Evolutionary conservation across 2,329 filamentous ascomycete genomes (phyloP), one percentile per base, ranked within the genome.

Genomic region (Salinomyces thailandicus): DNA sequence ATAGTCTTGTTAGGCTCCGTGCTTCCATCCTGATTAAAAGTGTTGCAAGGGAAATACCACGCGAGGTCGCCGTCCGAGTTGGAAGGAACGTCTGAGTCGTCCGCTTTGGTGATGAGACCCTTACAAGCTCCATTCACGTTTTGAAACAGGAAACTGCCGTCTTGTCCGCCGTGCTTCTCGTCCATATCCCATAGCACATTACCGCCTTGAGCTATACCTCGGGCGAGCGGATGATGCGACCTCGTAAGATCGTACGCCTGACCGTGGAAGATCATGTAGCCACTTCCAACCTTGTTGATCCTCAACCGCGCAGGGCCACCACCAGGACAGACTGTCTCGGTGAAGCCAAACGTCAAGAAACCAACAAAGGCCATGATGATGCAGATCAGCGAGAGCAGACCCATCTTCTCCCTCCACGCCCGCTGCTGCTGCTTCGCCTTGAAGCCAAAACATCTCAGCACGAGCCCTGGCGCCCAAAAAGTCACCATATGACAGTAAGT

Each of bases 61-160:
- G 81, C 91, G 43, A 98, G 64, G 39, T 93, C 78, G 5, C 74
- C 77, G 35, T 79, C 64, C 17, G 60, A 62, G 55, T 93, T 79
- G 5, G 81, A 82, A 1, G 87, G 85, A 6, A 98, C 77, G 50
- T 85, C 80, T 1, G 87, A 93, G 37, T 68, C 68, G 1, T 71
- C 57, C 1, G 81, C 75, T 5, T 71, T 62, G 1, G 76, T 93
- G 56, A 98, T 94, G 38, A 96, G 63, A 7, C 73, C 82, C 64
- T 96, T 98, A 72, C 91, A 98, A 44, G 82, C 83, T 32, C 91
- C 93, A 51, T 98, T 98, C 60, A 98, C 91, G 48, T 96, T 93
- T 59, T 98, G 91, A 64, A 98, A 98, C 54, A 98, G 65, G 58
- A 98, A 98, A 55, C 87, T 96, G 39, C 85, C 89, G 57, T 98